phyloP scores from a whole-genome alignment of 2,329 filamentous ascomycete genomes.

The Chlorencoelia australis region DNA sequence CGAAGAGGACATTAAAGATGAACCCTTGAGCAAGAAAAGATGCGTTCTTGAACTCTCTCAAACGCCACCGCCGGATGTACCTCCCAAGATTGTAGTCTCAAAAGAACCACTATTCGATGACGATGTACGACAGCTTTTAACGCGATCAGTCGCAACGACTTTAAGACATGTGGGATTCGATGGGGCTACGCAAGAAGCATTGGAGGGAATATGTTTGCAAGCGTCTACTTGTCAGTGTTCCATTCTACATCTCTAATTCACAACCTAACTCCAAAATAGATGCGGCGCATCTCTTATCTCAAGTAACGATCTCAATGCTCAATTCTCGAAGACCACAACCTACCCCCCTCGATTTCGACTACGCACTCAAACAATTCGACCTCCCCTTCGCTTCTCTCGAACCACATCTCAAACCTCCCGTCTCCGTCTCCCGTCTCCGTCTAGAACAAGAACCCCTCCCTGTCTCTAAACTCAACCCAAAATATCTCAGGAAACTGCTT shows the following conservation, averaged over 20 bases:
- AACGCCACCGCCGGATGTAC: conserved; percentile 20
- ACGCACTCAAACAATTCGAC: conserved; percentile 41
- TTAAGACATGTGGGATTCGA: conserved; percentile 50
- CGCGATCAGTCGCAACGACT: conserved; percentile 45
- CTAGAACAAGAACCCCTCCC: conserved; percentile 26
- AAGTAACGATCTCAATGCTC: conserved; percentile 24
- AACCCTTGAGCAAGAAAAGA: conserved; percentile 19
- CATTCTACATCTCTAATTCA: not conserved
- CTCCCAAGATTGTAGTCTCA: not conserved
- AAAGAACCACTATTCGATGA: conserved; percentile 20
- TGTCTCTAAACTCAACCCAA: conserved; percentile 33
- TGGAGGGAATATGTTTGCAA: conserved; percentile 46
- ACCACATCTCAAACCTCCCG: conserved; percentile 45
- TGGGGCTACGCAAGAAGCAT: conserved; percentile 41
- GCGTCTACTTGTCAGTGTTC: conserved; percentile 46
- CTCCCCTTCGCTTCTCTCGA: conserved; percentile 41
- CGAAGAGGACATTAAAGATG: conserved; percentile 18
- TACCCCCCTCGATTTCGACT: conserved; percentile 47
- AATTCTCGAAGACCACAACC: conserved; percentile 37
- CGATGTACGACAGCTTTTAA: conserved; percentile 29
- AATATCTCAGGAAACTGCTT: conserved; percentile 29
- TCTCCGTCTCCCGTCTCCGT: conserved; percentile 30
- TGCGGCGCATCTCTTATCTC: conserved; percentile 22
- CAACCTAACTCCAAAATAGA: conserved; percentile 19
- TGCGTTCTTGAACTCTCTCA: conserved; percentile 15